phyloP scores from a whole-genome alignment of 2,329 filamentous ascomycete genomes.

The Ceratocystis cubensis region DNA sequence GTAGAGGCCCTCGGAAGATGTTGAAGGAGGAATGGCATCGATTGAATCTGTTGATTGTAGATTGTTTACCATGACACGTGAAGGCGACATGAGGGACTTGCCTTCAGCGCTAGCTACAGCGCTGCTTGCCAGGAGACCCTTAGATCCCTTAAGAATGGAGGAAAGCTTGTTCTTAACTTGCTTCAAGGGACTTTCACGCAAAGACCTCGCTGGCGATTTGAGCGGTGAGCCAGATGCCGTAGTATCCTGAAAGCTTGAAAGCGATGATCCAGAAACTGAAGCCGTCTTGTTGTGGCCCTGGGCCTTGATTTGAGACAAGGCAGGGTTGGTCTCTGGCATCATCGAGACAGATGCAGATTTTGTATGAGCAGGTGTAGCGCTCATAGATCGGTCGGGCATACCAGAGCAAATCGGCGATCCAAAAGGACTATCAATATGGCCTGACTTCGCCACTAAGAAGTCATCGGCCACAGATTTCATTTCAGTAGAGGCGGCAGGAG shows the following conservation, averaged over 20 bases:
- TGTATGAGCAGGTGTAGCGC: slow-evolving; percentile 35
- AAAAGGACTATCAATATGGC: slow-evolving; percentile 26
- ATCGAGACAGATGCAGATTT: slow-evolving; percentile 54
- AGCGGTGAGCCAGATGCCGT: slow-evolving; percentile 31
- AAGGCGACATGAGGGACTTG: slow-evolving; percentile 46
- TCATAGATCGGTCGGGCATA: background rate
- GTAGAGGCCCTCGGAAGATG: slow-evolving; percentile 31
- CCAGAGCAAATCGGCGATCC: slow-evolving; percentile 28
- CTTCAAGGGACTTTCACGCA: slow-evolving; percentile 68
- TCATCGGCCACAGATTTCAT: slow-evolving; percentile 17
- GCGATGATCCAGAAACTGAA: slow-evolving; percentile 45
- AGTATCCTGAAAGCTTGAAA: slow-evolving; percentile 37
- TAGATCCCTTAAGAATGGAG: slow-evolving; percentile 78
- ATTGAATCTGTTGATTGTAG: slow-evolving; percentile 40
- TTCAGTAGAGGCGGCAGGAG: background rate
- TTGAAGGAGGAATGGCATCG: slow-evolving; percentile 25
- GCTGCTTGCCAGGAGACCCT: slow-evolving; percentile 71
- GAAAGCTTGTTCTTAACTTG: slow-evolving; percentile 88
- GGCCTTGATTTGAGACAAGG: slow-evolving; percentile 25
- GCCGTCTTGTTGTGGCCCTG: slow-evolving; percentile 24
- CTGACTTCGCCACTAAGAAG: slow-evolving; percentile 34
- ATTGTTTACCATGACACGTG: slow-evolving; percentile 35
- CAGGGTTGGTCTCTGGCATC: slow-evolving; percentile 29
- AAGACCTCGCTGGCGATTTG: slow-evolving; percentile 44
- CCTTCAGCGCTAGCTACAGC: slow-evolving; percentile 50